These are phyloP conservation scores for Phoma sp. DNA, from an alignment of 2,329 filamentous ascomycete genomes.

Conservation along the genomic window DNA sequence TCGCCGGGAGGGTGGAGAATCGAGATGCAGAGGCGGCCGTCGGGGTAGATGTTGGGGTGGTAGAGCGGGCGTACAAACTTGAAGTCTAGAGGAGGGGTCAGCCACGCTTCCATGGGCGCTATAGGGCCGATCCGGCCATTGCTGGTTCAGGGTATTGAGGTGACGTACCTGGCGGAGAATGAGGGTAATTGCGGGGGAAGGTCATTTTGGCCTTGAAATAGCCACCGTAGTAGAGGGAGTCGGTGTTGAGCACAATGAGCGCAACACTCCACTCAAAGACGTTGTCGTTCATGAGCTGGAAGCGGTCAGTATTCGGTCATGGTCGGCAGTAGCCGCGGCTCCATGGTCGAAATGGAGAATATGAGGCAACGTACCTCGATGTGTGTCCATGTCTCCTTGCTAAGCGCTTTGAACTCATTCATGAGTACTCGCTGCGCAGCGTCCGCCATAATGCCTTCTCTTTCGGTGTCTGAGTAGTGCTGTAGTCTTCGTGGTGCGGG, in stretches of 20 bases:
- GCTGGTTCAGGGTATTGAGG: conserved; percentile 4
- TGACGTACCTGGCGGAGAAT: conserved; percentile 72
- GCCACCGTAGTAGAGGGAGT: conserved; percentile 89
- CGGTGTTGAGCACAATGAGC: conserved; percentile 90
- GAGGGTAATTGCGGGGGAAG: conserved; percentile 90
- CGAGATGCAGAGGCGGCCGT: conserved; percentile 93
- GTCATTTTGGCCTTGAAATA: conserved; percentile 92
- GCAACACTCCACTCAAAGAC: conserved; percentile 88
- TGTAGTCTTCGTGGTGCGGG: conserved; percentile 19
- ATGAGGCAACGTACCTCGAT: conserved; percentile 70
- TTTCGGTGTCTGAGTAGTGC: conserved; percentile 6
- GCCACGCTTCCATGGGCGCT: not conserved
- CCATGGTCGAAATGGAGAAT: not conserved
- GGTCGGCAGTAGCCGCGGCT: conserved; percentile 20
- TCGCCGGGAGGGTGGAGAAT: conserved; percentile 94
- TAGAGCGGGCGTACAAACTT: conserved; percentile 80
- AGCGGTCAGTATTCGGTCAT: conserved; percentile 38
- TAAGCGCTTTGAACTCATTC: conserved; percentile 82
- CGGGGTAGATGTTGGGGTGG: conserved; percentile 92
- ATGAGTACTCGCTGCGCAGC: conserved; percentile 81
- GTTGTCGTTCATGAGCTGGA: conserved; percentile 77
- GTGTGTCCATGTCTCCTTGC: conserved; percentile 92
- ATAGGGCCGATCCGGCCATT: not conserved
- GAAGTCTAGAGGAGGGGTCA: conserved; percentile 65
- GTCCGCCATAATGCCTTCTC: conserved; percentile 35